These are phyloP conservation scores for Macadamia integrifolia DNA, from an alignment of 164 flowering plant species.

Conservation along the genomic window DNA sequence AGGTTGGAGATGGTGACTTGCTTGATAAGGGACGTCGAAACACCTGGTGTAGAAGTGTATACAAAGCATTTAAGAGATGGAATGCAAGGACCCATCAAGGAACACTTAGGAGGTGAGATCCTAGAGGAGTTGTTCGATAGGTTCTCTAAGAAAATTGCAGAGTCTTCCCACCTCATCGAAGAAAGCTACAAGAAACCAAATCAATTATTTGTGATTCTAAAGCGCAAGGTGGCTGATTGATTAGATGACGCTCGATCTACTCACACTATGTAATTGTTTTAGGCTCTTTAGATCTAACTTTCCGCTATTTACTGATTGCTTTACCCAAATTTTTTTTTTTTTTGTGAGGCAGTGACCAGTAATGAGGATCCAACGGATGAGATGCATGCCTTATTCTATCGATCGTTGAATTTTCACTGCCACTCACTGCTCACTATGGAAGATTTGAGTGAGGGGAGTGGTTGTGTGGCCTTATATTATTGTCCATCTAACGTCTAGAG, in stretches of 20 bases:
- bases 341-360: too few species aligned
- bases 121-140: constrained; percentile 11
- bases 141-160: constrained; percentile 7
- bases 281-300: too few species aligned
- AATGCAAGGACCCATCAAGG: constrained; percentile 6
- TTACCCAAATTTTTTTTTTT: too few species aligned
- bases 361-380: too few species aligned
- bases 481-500: too few species aligned
- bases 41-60: not conserved
- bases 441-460: too few species aligned
- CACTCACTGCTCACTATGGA: too few species aligned
- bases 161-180: not conserved
- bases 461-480: too few species aligned
- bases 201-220: constrained; percentile 12
- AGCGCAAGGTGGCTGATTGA: constrained; percentile 2
- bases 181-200: not conserved
- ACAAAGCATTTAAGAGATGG: constrained; percentile 12
- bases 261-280: too few species aligned
- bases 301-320: too few species aligned
- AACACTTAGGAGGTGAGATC: constrained; percentile 16
- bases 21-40: not conserved
- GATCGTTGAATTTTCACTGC: too few species aligned
- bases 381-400: too few species aligned
- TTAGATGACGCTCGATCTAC: not conserved
- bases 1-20: not conserved